These are phyloP conservation scores for Populus davidiana DNA, from an alignment of 345 rosid genomes.

Conservation along the genomic window DNA sequence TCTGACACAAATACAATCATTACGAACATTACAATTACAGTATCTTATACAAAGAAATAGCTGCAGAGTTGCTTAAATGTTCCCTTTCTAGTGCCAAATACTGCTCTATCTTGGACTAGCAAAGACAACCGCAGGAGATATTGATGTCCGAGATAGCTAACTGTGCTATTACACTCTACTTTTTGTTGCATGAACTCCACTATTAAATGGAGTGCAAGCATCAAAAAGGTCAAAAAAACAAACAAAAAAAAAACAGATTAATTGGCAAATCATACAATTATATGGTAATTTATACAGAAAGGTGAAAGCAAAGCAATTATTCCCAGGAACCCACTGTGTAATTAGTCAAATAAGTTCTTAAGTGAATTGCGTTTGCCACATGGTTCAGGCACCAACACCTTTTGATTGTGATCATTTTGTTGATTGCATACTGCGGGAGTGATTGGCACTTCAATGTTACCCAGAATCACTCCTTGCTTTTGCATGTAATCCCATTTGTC, in stretches of 20 bases:
- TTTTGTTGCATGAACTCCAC: slow-evolving; percentile 27
- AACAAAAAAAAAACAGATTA: not conserved
- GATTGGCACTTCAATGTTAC: slow-evolving; percentile 18
- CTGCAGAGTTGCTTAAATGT: too few relatives aligned
- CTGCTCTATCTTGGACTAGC: not conserved
- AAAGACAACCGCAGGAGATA: not conserved
- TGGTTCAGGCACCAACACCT: slow-evolving; percentile 33
- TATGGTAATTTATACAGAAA: not conserved
- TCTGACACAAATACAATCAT: too few relatives aligned
- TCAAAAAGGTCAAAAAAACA: slow-evolving; percentile 3
- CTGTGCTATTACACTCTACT: not conserved
- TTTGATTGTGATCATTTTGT: slow-evolving; percentile 3
- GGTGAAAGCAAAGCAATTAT: not conserved
- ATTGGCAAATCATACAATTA: not conserved
- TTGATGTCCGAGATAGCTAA: not conserved
- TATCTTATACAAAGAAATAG: too few relatives aligned
- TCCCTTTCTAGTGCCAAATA: too few relatives aligned
- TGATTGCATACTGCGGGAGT: not conserved
- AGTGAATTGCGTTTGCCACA: slow-evolving; percentile 74
- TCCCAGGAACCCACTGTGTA: not conserved
- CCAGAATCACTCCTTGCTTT: slow-evolving; percentile 46
- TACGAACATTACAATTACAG: too few relatives aligned
- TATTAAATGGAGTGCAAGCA: slow-evolving; percentile 7
- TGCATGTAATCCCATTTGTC: slow-evolving; percentile 79
- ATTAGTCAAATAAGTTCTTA: slow-evolving; percentile 56